Evolutionary conservation across 306 rosid species (phyloP).

Genomic region (Hippophae tibetana): DNA sequence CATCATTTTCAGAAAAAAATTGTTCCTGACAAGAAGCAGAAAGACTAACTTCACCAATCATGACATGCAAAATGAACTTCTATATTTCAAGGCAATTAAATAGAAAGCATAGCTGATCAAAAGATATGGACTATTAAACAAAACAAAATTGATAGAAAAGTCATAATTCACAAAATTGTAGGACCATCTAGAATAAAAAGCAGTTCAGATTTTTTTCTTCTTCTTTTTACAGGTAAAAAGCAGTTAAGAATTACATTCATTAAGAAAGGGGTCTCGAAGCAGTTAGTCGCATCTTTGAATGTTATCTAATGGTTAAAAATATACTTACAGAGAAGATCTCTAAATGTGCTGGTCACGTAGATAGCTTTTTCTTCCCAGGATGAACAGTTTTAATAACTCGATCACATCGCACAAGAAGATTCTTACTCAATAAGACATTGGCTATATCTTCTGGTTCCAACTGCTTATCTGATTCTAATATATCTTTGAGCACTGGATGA

Average conservation of each 20-base stretch:
- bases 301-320: not conserved
- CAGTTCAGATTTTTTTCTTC: too few relatives aligned
- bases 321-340: constrained; percentile 73
- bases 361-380: constrained; percentile 90
- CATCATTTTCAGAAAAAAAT: constrained; percentile 81
- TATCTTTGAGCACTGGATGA: constrained; percentile 76
- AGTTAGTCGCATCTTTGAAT: not conserved
- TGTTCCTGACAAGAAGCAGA: constrained; percentile 66
- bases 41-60: constrained; percentile 11
- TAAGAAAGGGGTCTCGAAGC: too few relatives aligned
- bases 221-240: not conserved
- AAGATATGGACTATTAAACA: not conserved
- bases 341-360: constrained; percentile 97
- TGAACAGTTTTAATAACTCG: constrained; percentile 94
- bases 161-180: too few relatives aligned
- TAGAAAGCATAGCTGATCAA: not conserved
- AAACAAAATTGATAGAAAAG: not conserved
- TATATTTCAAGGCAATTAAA: constrained; percentile 2
- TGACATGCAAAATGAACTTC: not conserved
- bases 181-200: too few relatives aligned
- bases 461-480: constrained; percentile 59
- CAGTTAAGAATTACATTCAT: too few relatives aligned
- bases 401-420: constrained; percentile 85
- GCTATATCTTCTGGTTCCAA: constrained; percentile 75
- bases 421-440: constrained; percentile 57